phyloP scores from a whole-genome alignment of 192 early-diverging fungal species.

The Backusella morwellensis region DNA sequence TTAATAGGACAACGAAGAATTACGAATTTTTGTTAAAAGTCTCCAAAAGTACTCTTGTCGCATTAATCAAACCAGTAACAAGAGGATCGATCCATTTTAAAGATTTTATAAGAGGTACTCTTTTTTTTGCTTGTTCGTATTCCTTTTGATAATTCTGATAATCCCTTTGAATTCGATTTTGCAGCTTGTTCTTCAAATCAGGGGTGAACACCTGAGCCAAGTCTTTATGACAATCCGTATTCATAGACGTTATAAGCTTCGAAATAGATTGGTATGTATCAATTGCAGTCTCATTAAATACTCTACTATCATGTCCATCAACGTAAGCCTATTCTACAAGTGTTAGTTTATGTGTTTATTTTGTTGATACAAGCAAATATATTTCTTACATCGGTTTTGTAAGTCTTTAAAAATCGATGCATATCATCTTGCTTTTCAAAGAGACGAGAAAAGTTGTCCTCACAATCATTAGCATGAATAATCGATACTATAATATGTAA shows the following conservation, averaged over 20 bases:
- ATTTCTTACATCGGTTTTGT: background rate
- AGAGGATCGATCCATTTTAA: background rate
- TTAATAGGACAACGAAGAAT: background rate
- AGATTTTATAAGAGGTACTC: background rate
- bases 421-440: conserved; percentile 5
- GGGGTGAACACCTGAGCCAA: background rate
- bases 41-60: background rate
- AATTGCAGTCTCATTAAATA: background rate
- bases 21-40: background rate
- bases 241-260: background rate
- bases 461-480: background rate
- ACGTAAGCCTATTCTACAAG: background rate
- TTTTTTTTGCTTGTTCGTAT: background rate
- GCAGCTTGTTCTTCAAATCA: background rate
- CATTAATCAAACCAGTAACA: background rate
- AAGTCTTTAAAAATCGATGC: background rate
- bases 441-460: background rate
- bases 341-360: background rate
- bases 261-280: background rate
- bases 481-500: background rate
- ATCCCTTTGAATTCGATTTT: background rate
- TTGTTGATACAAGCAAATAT: background rate
- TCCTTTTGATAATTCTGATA: background rate
- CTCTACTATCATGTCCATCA: background rate
- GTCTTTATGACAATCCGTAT: background rate